Conservation (phyloP, 805 yeast genomes). For the Danielozyma ontarioensis region DNA sequence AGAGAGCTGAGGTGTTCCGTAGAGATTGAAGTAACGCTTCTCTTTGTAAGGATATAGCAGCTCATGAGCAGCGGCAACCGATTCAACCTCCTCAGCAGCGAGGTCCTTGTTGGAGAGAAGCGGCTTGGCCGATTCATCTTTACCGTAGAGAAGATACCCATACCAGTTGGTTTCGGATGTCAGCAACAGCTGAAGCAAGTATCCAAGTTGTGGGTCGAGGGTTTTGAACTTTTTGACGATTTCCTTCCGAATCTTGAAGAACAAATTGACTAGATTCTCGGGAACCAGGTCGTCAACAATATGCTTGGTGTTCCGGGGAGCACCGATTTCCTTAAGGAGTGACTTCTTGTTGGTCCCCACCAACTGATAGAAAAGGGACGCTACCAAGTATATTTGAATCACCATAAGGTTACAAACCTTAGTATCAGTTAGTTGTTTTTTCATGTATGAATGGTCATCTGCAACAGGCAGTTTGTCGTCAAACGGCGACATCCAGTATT, state of each 20-base stretch:
- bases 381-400: conserved; percentile 25
- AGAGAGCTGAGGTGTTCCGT: conserved; percentile 39
- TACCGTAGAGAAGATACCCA: conserved; percentile 36
- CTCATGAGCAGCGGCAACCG: conserved; percentile 4
- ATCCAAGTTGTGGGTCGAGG: conserved; percentile 22
- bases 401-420: conserved; percentile 22
- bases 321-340: conserved; percentile 15
- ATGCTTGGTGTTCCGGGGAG: conserved; percentile 30
- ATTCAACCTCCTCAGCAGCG: conserved; percentile 14
- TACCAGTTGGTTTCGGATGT: conserved; percentile 32
- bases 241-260: conserved; percentile 22
- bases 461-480: conserved; percentile 12
- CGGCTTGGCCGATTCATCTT: conserved; percentile 25
- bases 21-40: conserved; percentile 35
- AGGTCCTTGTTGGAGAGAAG: conserved; percentile 20
- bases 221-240: conserved; percentile 14
- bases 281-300: conserved; percentile 28
- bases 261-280: conserved; percentile 15
- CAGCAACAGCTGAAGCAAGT: conserved; percentile 20
- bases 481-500: conserved; percentile 30
- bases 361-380: conserved; percentile 27
- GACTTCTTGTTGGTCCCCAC: conserved; percentile 15
- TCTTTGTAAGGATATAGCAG: conserved; percentile 8
- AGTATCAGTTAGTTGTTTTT: conserved; percentile 20
- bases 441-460: conserved; percentile 20